phyloP scores from a whole-genome alignment of 495 filamentous ascomycete species.

The Hypoxylon rickii region DNA sequence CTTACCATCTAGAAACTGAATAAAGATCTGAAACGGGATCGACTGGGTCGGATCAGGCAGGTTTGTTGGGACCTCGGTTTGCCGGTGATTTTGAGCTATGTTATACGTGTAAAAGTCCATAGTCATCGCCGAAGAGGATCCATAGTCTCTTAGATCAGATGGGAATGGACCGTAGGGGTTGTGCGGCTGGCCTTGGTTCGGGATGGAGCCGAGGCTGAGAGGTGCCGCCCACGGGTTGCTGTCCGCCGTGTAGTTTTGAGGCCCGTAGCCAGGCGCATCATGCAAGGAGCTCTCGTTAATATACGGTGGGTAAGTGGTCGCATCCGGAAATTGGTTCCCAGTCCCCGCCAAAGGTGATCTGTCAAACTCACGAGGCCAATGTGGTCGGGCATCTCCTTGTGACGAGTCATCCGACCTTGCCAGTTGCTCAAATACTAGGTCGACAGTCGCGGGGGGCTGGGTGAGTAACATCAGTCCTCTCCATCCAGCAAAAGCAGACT shows the following conservation, averaged over 20 bases:
- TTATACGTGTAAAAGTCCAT: neutral
- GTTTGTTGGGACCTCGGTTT: neutral
- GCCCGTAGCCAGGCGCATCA: neutral
- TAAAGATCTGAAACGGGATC: slow-evolving; percentile 5
- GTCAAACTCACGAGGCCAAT: neutral
- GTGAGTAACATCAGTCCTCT: neutral
- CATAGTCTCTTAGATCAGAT: neutral
- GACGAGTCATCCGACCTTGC: neutral
- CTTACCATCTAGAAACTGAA: slow-evolving; percentile 19
- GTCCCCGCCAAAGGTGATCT: slow-evolving; percentile 8
- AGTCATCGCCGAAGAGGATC: neutral
- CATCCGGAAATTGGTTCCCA: slow-evolving; percentile 5
- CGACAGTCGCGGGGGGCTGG: neutral
- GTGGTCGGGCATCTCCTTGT: neutral
- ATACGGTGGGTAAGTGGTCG: slow-evolving; percentile 1
- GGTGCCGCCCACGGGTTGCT: neutral
- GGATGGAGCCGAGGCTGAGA: neutral
- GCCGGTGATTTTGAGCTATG: neutral
- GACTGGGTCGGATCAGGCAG: neutral
- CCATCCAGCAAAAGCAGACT: slow-evolving; percentile 23
- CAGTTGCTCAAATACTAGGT: slow-evolving; percentile 16
- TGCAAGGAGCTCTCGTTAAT: slow-evolving; percentile 11
- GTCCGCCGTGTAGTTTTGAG: neutral
- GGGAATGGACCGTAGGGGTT: neutral
- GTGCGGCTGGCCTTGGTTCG: neutral